These are phyloP conservation scores for Prunus davidiana DNA, from an alignment of 306 rosid species.

Conservation along the genomic window DNA sequence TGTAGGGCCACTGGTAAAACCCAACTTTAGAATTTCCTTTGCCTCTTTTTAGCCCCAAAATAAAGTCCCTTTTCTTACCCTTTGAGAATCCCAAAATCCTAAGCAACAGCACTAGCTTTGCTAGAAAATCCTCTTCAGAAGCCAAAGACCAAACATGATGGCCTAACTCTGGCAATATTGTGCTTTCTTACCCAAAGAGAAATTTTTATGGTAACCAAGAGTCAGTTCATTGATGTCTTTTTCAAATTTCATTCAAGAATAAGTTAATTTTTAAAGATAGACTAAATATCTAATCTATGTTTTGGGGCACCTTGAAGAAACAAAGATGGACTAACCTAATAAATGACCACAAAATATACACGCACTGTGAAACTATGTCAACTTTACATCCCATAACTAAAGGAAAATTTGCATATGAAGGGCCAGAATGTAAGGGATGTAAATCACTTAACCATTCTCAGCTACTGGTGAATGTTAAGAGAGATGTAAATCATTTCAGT, in stretches of 20 bases:
- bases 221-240: not conserved
- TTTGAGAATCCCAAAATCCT: not conserved
- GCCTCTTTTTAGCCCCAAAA: no score
- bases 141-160: not conserved
- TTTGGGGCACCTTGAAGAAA: not conserved
- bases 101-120: not conserved
- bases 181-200: not conserved
- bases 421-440: not conserved
- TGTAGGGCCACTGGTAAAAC: not conserved
- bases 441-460: not conserved
- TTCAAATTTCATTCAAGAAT: no score
- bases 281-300: not conserved
- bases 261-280: not conserved
- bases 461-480: no score
- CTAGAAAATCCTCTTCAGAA: not conserved
- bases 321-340: not conserved
- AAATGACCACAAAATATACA: not conserved
- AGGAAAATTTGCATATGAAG: not conserved
- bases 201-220: not conserved
- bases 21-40: not conserved
- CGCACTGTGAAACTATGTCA: not conserved
- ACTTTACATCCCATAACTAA: not conserved
- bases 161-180: not conserved
- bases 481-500: not conserved
- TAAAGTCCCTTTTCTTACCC: no score